Evolutionary conservation across 306 rosid genomes (phyloP).

Genomic region (Prunus padus): DNA sequence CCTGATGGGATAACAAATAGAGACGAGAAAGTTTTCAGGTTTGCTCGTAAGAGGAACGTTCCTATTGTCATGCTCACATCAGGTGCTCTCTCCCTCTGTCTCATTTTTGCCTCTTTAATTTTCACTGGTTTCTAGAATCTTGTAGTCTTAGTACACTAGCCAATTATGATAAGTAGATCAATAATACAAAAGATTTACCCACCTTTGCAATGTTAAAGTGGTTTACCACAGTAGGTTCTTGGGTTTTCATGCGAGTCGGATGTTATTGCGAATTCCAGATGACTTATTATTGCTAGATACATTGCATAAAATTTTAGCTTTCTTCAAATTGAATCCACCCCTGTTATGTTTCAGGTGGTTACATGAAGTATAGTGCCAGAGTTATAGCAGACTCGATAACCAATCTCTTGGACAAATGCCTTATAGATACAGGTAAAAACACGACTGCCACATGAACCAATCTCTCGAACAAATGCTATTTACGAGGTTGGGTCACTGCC

Average conservation of each 20-base stretch:
- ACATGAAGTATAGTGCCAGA: conserved; percentile 89
- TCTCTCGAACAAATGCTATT: too few species aligned
- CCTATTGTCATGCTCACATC: conserved; percentile 96
- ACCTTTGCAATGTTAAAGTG: neutral
- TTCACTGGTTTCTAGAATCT: neutral
- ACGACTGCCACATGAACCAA: neutral
- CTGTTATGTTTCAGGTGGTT: conserved; percentile 67
- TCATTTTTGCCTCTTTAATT: neutral
- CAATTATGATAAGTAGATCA: neutral
- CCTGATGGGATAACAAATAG: conserved; percentile 72
- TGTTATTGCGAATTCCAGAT: neutral
- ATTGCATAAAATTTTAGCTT: neutral
- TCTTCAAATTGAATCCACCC: neutral
- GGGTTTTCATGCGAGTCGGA: neutral
- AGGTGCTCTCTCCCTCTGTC: conserved; percentile 44
- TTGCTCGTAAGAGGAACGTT: conserved; percentile 70
- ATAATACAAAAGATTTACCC: neutral
- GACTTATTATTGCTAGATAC: neutral
- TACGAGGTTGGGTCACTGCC: neutral
- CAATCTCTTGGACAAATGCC: conserved; percentile 64
- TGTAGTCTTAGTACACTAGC: neutral
- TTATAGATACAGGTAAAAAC: conserved; percentile 49
- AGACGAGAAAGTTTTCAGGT: conserved; percentile 87
- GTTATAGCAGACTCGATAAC: conserved; percentile 82
- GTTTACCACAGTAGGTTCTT: neutral